phyloP scores from a whole-genome alignment of 139 green algal genomes.

The Dunaliella primolecta region DNA sequence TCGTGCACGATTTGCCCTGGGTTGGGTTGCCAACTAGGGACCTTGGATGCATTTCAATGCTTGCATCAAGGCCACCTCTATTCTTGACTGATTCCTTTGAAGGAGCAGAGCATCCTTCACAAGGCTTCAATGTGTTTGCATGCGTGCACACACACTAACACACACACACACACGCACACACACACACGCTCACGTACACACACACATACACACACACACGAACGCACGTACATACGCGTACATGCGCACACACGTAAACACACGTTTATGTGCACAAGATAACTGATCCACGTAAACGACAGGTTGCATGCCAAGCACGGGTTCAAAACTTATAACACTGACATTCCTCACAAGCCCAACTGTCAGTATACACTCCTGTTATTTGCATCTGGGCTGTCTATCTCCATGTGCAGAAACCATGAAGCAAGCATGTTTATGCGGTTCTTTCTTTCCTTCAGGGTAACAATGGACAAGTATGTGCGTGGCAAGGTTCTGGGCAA shows the following conservation, averaged over 20 bases:
- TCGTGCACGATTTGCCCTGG: too few relatives aligned
- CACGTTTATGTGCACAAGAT: not conserved
- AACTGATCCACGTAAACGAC: not conserved
- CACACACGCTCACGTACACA: constrained; percentile 2
- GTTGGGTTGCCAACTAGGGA: too few relatives aligned
- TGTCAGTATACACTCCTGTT: not conserved
- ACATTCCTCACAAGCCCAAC: not conserved
- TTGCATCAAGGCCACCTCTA: too few relatives aligned
- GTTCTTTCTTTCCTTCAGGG: not conserved
- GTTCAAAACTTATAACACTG: not conserved
- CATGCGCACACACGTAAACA: not conserved
- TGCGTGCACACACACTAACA: not conserved
- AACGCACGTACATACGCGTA: not conserved
- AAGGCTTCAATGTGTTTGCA: too few relatives aligned
- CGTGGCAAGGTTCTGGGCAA: constrained; percentile 58
- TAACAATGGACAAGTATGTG: constrained; percentile 40
- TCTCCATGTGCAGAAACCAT: not conserved
- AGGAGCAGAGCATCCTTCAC: too few relatives aligned
- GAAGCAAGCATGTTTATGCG: not conserved
- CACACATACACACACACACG: constrained; percentile 7
- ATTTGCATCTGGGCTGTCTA: not conserved
- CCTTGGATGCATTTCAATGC: too few relatives aligned
- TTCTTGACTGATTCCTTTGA: too few relatives aligned
- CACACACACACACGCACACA: not conserved
- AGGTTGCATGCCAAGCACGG: not conserved